Evolutionary conservation across 176 grass and related monocot genomes (phyloP), one percentile per base, ranked within the genome.

Genomic region (Luzula sylvatica): DNA sequence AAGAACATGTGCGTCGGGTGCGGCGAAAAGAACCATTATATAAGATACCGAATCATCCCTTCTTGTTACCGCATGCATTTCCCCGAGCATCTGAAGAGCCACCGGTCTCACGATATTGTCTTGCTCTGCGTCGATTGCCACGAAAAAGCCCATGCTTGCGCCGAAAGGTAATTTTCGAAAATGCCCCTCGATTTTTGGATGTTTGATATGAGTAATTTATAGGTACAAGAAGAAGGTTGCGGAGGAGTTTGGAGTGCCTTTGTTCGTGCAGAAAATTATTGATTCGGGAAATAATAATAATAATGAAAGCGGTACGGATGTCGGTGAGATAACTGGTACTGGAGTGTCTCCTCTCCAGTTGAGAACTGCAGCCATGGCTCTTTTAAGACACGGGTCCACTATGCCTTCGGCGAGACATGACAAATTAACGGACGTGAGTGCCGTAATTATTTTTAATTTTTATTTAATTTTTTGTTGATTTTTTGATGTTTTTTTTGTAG

Each of bases 51-150:
- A 75, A 88, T 96, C 68, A 96, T 95, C 68, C 90, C 90, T 50
- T 96, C 90, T 17, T 96, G 90, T 77, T 96, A 96, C 30, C 74
- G 90, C 70, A 86, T 88, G 80, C 83, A 89, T 70, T 96, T 96
- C 72, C 84, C 90, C 18, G 90, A 96, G 71, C 84, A 96, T 82
- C 76, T 96, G 26, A 96, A 96, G 69, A 89, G 80, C n/a, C 84
- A 96, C 23, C 79, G 84, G 47, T 96, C 90, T 63, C 84, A 89
- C 88, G 90, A 96, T 63, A 89, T 96, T 79, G 90, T 96, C 39
- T 77, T 96, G 58, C 63, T 96, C 0, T 96, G 90, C 70, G 90
- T 96, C 20, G 90, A 96, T 21, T 96, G 90, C 58, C 84, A 89
- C 29, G 90, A 96, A 78, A 61, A 79, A 30, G 80, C 84, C 60